Evolutionary conservation across 805 yeast species (phyloP), one percentile per base, ranked within the genome.

Genomic region (Zygosaccharomyces pseudorouxii): DNA sequence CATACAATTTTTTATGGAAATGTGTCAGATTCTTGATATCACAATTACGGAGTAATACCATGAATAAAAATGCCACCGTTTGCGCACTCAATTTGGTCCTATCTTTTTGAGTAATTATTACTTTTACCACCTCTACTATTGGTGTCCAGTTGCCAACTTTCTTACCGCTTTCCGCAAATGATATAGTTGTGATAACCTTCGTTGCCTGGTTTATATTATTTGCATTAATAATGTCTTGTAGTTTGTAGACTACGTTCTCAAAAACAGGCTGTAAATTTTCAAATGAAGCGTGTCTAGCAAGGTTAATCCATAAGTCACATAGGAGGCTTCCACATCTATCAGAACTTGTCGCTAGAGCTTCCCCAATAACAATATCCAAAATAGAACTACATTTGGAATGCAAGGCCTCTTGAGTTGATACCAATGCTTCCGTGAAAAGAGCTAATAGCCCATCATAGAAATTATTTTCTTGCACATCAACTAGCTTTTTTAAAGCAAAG

Each of bases 371-470:
- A 5, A 67, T 65, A 2, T 71, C 66, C 38, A 86, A 60, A 5
- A 88, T 79, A 0, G 67, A 46, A 1, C 72, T 62, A 0, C 89
- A 71, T 60, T 81, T 87, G 1, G 96, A 85, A 63, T 92, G 96
- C 51, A 90, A 72, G 0, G 85, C 74, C 4, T 79, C 84, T 11
- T 77, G 77, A 0, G 95, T 81, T 39, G 88, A 81, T 53, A 78
- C 82, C 63, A 90, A 71, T 0, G 97, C 71, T 60, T 88, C 95
- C 2, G 89, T 72, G 60, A 81, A 81, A 37, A 90, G 73, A 5
- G 75, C 72, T 2, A 79, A 73, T 38, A 87, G 63, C 0, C 95
- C 79, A 48, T 76, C 75, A 59, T 81, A 86, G 9, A 77, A 72
- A 8, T 65, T 67, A 40, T 73, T 71, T 1, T 71, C 70, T 3